These are phyloP conservation scores for Kwoniella mangroviensis DNA, from an alignment of 768 basidiomycete species.

Conservation along the genomic window DNA sequence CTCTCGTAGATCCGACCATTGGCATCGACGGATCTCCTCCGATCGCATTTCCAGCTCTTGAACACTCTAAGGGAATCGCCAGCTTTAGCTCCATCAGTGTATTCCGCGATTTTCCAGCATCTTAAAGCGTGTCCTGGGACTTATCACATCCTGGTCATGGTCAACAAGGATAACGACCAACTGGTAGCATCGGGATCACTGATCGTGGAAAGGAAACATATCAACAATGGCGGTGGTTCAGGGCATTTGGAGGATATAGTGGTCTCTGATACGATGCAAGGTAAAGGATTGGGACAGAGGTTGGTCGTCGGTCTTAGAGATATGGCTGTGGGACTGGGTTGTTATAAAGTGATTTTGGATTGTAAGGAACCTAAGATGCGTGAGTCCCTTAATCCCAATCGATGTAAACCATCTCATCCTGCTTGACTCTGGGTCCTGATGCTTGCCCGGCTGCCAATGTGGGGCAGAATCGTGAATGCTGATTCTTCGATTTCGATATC, in stretches of 20 bases:
- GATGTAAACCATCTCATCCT: no score
- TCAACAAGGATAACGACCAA: slow-evolving; percentile 72
- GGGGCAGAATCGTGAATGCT: not conserved
- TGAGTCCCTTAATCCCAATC: slow-evolving; percentile 60
- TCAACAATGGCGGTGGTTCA: slow-evolving; percentile 76
- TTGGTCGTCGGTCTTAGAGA: slow-evolving; percentile 82
- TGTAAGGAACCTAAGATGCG: slow-evolving; percentile 88
- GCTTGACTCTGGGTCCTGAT: no score
- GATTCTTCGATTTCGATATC: not conserved
- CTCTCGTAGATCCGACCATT: slow-evolving; percentile 68
- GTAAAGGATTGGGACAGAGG: slow-evolving; percentile 83
- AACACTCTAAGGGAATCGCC: slow-evolving; percentile 70
- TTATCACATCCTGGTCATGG: slow-evolving; percentile 84
- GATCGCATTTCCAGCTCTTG: slow-evolving; percentile 82
- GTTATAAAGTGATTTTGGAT: slow-evolving; percentile 95
- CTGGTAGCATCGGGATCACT: slow-evolving; percentile 84
- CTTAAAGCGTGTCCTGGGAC: slow-evolving; percentile 60
- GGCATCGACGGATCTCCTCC: slow-evolving; percentile 79
- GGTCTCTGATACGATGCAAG: slow-evolving; percentile 83
- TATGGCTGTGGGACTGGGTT: slow-evolving; percentile 77
- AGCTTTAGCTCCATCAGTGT: slow-evolving; percentile 71
- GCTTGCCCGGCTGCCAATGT: no score
- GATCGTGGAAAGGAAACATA: slow-evolving; percentile 92
- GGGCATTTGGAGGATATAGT: slow-evolving; percentile 99
- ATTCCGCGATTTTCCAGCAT: slow-evolving; percentile 64